Conservation (phyloP, 768 basidiomycete species). For the Suillus hirtellus region DNA sequence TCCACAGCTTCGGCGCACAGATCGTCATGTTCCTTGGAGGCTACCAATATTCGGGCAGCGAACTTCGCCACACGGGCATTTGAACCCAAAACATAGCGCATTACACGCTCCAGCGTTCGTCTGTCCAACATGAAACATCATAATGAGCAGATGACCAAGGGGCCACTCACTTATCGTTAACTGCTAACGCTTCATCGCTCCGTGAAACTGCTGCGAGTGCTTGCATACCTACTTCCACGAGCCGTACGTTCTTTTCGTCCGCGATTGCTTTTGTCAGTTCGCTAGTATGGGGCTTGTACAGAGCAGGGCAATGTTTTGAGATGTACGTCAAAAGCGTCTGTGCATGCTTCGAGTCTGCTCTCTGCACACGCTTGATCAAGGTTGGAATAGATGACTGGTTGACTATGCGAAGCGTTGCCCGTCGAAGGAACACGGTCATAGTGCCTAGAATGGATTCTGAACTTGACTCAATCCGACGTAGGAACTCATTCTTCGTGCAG, state of each 20-base stretch:
- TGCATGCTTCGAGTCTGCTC: slow-evolving; percentile 45
- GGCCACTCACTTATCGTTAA: slow-evolving; percentile 64
- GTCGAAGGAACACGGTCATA: slow-evolving; percentile 68
- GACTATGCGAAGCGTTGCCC: slow-evolving; percentile 68
- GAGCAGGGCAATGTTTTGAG: slow-evolving; percentile 71
- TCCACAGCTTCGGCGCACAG: slow-evolving; percentile 59
- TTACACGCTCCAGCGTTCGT: slow-evolving; percentile 64
- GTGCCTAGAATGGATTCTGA: slow-evolving; percentile 62
- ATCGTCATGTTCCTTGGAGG: slow-evolving; percentile 51
- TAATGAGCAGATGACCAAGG: not conserved
- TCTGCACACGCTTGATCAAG: slow-evolving; percentile 68
- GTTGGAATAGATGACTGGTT: slow-evolving; percentile 87
- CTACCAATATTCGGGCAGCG: slow-evolving; percentile 72
- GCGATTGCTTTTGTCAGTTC: slow-evolving; percentile 76
- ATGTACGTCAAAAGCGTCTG: slow-evolving; percentile 55
- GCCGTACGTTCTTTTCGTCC: slow-evolving; percentile 54
- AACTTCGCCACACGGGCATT: slow-evolving; percentile 79
- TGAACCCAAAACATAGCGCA: slow-evolving; percentile 56
- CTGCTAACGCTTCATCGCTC: slow-evolving; percentile 56
- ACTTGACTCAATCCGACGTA: slow-evolving; percentile 72
- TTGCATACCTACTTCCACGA: slow-evolving; percentile 71
- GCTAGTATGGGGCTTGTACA: slow-evolving; percentile 73
- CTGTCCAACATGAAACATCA: slow-evolving; percentile 36
- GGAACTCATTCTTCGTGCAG: slow-evolving; percentile 66
- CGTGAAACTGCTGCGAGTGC: slow-evolving; percentile 70